Evolutionary conservation across 495 filamentous ascomycete species (phyloP).

Genomic region (Apodospora peruviana): DNA sequence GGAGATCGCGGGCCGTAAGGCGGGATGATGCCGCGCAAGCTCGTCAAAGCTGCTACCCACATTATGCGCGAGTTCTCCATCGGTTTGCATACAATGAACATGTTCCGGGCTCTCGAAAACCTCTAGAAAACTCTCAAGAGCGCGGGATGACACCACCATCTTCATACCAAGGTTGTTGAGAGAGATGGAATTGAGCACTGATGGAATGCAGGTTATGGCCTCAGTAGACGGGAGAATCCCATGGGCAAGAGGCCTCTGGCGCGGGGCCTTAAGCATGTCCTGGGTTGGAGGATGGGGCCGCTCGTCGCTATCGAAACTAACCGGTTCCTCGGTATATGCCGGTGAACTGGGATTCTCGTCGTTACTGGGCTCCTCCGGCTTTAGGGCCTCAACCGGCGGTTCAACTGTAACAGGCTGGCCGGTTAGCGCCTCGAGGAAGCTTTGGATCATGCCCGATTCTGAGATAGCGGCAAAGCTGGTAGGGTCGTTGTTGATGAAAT

Average conservation of each 20-base stretch:
- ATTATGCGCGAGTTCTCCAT: slow-evolving; percentile 56
- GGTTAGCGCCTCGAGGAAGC: slow-evolving; percentile 76
- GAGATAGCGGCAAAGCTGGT: slow-evolving; percentile 94
- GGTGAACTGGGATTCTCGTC: slow-evolving; percentile 32
- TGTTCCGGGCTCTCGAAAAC: slow-evolving; percentile 91
- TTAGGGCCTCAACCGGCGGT: slow-evolving; percentile 22
- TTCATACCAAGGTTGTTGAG: slow-evolving; percentile 84
- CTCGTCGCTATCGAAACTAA: slow-evolving; percentile 34
- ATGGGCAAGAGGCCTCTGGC: slow-evolving; percentile 48
- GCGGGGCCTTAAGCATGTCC: slow-evolving; percentile 34
- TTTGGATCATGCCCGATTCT: slow-evolving; percentile 85
- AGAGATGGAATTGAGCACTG: slow-evolving; percentile 89
- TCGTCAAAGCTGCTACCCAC: slow-evolving; percentile 89
- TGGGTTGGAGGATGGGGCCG: slow-evolving; percentile 40
- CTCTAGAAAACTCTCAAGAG: slow-evolving; percentile 81
- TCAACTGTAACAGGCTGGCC: slow-evolving; percentile 42
- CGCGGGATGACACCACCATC: slow-evolving; percentile 77
- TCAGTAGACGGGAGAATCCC: slow-evolving; percentile 82
- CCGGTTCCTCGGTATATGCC: slow-evolving; percentile 31
- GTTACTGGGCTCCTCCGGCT: slow-evolving; percentile 24
- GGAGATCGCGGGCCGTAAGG: slow-evolving; percentile 71
- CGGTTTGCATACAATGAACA: slow-evolving; percentile 71
- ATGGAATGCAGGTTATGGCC: slow-evolving; percentile 77
- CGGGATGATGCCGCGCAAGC: slow-evolving; percentile 86
- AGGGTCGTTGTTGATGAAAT: slow-evolving; percentile 97